Base-by-base conservation (phyloP, 2,329 filamentous ascomycete species). In the Exophiala phaeomuriformis region DNA sequence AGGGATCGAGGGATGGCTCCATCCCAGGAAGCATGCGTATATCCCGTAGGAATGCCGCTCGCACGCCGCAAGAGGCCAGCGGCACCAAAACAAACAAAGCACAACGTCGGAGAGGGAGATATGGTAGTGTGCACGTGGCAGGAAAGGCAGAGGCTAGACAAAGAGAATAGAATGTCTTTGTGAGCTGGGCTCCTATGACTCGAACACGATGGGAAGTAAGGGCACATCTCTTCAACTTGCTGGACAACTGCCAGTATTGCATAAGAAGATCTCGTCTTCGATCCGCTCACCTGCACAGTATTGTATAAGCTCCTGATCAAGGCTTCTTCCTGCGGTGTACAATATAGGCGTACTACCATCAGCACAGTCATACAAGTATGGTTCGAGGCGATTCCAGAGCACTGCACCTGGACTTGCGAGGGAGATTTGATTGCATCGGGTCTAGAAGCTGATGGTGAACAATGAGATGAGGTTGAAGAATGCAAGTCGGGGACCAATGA, bases 61-160 rank as follows among this genome's bases (percentile, higher is more conserved):
- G 4, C 5, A 41, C 10, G 12, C 12, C 12, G 39, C 39, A 9
- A 27, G 39, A 12, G 3, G 12, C 27, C 19, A 9, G 9, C 3
- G 9, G 39, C 39, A 27, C 4, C 4, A 28, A 5, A 41, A 41
- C 39, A 41, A 41, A 41, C 39, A 41, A 41, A 27, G 39, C 12
- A 4, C n/a, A 41, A 7, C 19, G 19, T 19, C 2, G 19, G 19
- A 19, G 19, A 2, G 19, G 19, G 19, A 19, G 12, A 41, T 27
- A 9, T 33, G 28, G 47, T 37, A 53, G 46, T 30, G 49, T 12
- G 27, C 56, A 55, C 50, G 52, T 53, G 56, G 47, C 29, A 33
- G 31, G 32, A 53, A 47, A 50, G 35, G 33, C 44, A 39, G 41
- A 39, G 10, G 10, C 10, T 39, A 42, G n/a, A 50, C 47, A 50